These are phyloP conservation scores for Sporodiniella umbellata DNA, from an alignment of 371 early-diverging fungal species.

Conservation along the genomic window DNA sequence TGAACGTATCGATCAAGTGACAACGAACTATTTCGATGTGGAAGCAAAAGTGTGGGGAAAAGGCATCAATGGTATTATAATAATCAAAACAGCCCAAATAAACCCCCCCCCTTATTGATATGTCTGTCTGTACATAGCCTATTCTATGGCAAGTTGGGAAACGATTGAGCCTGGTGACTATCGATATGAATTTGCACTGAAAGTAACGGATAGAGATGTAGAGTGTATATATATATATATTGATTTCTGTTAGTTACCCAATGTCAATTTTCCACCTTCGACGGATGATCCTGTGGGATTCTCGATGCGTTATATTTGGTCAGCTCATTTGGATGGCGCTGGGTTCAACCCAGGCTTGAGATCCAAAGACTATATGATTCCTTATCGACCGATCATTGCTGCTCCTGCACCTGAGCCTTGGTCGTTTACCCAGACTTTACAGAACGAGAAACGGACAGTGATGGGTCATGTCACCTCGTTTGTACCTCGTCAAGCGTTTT, in stretches of 20 bases:
- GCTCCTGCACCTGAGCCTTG: slow-evolving; percentile 26
- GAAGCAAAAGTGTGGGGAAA: slow-evolving; percentile 36
- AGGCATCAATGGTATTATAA: slow-evolving; percentile 29
- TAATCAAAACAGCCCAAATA: no score
- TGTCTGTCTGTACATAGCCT: no score
- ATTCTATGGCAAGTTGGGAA: slow-evolving; percentile 38
- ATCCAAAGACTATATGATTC: slow-evolving; percentile 26
- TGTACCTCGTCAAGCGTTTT: slow-evolving; percentile 29
- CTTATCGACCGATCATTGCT: slow-evolving; percentile 24
- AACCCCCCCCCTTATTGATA: no score
- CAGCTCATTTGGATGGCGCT: slow-evolving; percentile 48
- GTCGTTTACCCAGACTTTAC: slow-evolving; percentile 18
- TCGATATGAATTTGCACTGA: slow-evolving; percentile 50
- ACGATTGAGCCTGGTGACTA: slow-evolving; percentile 42
- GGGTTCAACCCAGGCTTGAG: slow-evolving; percentile 22
- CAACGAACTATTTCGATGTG: slow-evolving; percentile 30
- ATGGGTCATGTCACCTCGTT: slow-evolving; percentile 24
- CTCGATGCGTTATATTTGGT: slow-evolving; percentile 42
- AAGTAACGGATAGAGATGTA: slow-evolving; percentile 20
- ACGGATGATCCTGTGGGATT: slow-evolving; percentile 31
- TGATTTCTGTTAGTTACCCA: slow-evolving; percentile 25
- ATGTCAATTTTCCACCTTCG: slow-evolving; percentile 42
- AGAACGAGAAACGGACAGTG: slow-evolving; percentile 20
- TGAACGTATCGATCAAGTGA: slow-evolving; percentile 32
- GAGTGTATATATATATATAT: neutral